Base-by-base conservation (phyloP, 2,329 filamentous ascomycete species). In the Cordyceps fumosorosea region DNA sequence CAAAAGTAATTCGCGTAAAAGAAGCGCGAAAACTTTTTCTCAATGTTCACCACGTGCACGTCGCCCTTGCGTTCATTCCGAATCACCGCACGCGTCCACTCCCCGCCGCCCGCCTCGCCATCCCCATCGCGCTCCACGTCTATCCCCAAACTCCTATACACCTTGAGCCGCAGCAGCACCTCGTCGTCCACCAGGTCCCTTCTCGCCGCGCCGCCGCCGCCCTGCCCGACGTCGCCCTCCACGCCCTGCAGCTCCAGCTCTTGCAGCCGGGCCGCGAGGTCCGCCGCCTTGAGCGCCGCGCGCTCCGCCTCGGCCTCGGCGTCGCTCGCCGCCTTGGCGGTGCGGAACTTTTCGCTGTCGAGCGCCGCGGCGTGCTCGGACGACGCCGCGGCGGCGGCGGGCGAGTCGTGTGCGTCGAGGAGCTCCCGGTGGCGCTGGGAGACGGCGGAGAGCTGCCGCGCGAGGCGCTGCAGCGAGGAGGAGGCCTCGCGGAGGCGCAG, bases 1-100 rank as follows among this genome's bases (percentile, higher is more conserved):
- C 95, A 99, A 72, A 98, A 96, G 74, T 96, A 96, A 70, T 96
- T 96, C 24, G 93, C 91, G 71, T 97, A 96, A 72, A 96, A 97
- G 74, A 89, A 93, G 65, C 88, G 84, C 63, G 90, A 93, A 74
- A 96, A 93, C 77, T 95, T 96, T 69, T 89, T 87, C 69, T 98
- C 93, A 73, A 99, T 87, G 70, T 96, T 96, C 64, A 99, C 88
- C 56, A 98, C 90, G 73, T 96, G 91, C 57, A 98, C 91, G 73
- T 98, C 93, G 10, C 92, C 93, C 78, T 92, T 93, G 66, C 86
- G 83, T 64, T 88, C 87, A 72, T 96, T 97, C 65, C 91, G 81
- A 67, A 98, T 88, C 20, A 96, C 84, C 1, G 93, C 93, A 71
- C 90, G 90, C 68, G 84, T 87, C 78, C 93, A 97, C 72, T 91